phyloP scores from a whole-genome alignment of 306 rosid genomes.

The Cajanus cajan region DNA sequence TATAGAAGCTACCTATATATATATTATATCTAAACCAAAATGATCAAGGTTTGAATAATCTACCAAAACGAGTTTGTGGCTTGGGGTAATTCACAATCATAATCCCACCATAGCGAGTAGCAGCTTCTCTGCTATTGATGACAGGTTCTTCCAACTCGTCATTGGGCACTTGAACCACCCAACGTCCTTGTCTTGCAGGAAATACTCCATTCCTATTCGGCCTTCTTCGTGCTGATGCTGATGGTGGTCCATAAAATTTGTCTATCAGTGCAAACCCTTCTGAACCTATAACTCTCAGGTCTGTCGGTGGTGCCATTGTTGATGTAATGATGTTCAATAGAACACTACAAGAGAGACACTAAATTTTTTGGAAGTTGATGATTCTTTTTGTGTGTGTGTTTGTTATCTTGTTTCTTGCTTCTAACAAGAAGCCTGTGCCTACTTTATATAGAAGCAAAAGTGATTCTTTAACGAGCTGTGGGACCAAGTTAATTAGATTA shows the following conservation, averaged over 20 bases:
- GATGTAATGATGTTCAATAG: background rate
- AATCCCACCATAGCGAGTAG: background rate
- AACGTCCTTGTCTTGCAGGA: conserved; percentile 1
- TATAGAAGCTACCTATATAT: background rate
- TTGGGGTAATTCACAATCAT: background rate
- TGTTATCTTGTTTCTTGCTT: background rate
- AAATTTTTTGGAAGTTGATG: background rate
- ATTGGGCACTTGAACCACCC: conserved; percentile 6
- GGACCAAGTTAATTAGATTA: background rate
- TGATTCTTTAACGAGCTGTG: background rate
- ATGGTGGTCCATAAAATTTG: background rate
- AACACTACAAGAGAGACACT: background rate
- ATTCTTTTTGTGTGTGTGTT: background rate
- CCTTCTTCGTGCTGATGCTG: background rate
- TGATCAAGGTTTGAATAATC: background rate
- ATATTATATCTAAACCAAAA: background rate
- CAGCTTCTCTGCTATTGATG: conserved; percentile 1
- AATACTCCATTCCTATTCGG: background rate
- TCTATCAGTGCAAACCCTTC: background rate
- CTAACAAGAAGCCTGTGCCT: background rate
- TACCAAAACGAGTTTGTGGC: background rate
- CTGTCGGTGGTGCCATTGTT: background rate
- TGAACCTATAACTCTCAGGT: background rate
- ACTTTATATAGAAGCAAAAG: background rate
- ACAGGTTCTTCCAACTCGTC: background rate